Base-by-base conservation (phyloP, 108 stramenopile species). In the Phaeodactylum tricornutum region DNA sequence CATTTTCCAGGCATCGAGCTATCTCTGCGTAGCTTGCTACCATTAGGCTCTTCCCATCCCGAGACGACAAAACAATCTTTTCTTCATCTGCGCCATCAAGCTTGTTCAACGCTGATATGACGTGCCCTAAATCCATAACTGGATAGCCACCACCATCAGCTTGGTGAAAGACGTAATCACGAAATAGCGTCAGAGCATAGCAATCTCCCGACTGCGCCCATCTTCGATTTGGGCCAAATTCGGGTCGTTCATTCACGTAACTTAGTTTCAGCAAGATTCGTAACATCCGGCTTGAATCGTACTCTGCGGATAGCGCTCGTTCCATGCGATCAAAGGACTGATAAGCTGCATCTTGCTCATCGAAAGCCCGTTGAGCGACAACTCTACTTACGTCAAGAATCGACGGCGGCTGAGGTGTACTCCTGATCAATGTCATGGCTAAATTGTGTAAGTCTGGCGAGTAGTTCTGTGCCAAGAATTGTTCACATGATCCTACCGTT, bases 161-260 rank as follows among this genome's bases (percentile, higher is more conserved):
- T 81, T 95, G 86, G 53, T 87, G 85, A 57, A 87, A 87, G n/a
- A 85, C 81, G 66, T 74, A 95, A 71, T 95, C 93, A 44, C 93
- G 71, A 71, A 95, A 95, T 39, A 95, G 66, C 43, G 87, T 88
- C 29, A 95, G 55, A 39, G 92, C 61, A 40, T 89, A 89, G 47
- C 84, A 79, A 53, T 92, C 92, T 19, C 94, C 94, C 9, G 85
- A 84, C 64, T 95, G 92, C 30, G 69, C 59, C 94, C 94, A 95
- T 46, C 72, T 68, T 34, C 72, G 49, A 67, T 90, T 79, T 46
- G 79, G 71, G 0, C 77, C 79, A 43, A 87, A 79, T 46, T 95
- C 94, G n/a, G 94, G 92, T 36, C 94, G 60, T 71, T 93, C 94
- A 53, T 91, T 92, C 47, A 95, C 66, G 53, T 82, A 83, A 14